Base-by-base conservation (phyloP, 805 yeast species). In the Yarrowia sp. region DNA sequence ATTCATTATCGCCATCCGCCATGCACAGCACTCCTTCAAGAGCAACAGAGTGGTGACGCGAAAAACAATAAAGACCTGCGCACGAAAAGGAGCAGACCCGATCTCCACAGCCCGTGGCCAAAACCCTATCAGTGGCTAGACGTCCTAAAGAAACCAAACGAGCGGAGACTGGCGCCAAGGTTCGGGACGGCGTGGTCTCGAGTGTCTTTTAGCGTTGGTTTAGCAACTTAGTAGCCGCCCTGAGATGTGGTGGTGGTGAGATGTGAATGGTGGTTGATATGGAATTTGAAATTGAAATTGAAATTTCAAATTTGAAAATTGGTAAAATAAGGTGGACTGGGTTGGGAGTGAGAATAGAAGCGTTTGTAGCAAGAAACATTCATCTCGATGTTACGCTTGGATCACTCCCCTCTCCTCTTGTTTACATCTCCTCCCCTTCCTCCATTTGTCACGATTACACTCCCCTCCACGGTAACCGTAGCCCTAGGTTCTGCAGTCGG, bases 191-290 rank as follows among this genome's bases (percentile, higher is more conserved):
- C 35, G 48, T 45, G 48, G 48, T 15, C 46, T n/a, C 14, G 32
- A 26, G 32, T 26, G 32, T 26, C 32, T 26, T 26, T 26, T 26
- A 46, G 50, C 35, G 50, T 19, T 46, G 8, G 36, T 26, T 48
- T 48, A 48, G 52, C 52, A 48, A 48, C 36, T 26, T 5, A 8
- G 26, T 48, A 26, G 38, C 52, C 52, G 52, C 50, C 50, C 35
- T 46, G 35, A n/a, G n/a, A 38, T 38, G 41, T 26, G 32, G 32
- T 26, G 32, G 32, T 26, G 32, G 32, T 26, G 32, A 26, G 32
- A 26, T 26, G 32, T 26, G 32, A 3, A 5, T 5, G 32, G 32
- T 26, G 32, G 32, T 3, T 26, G 32, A 5, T 19, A 1, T 19
- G 19, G 19, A 19, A 19, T 19, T 19, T 26, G 32, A 26, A 5